Base-by-base conservation (phyloP, 768 basidiomycete species). In the Scleroderma citrinum region DNA sequence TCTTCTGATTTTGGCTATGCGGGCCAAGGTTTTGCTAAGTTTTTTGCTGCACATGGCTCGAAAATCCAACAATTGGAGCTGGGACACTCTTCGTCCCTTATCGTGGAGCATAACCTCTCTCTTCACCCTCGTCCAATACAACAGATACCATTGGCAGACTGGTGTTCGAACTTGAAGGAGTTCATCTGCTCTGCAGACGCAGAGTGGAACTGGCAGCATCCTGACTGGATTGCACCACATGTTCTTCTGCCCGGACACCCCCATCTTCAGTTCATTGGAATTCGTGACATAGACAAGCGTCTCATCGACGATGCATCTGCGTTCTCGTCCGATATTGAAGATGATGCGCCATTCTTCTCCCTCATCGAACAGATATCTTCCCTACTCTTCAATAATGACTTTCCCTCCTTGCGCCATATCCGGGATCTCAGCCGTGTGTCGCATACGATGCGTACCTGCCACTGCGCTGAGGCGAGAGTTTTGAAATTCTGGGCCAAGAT, bases 211-310 rank as follows among this genome's bases (percentile, higher is more conserved):
- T 87, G 86, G 86, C 75, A 80, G 56, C 74, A 70, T 45, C 86
- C 86, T 0, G 85, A 88, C 59, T 87, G 85, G 86, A 87, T 87
- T 57, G 83, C 86, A 13, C 84, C 86, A 3, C 86, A 88, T 48
- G 72, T 85, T 35, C 68, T 88, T 6, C 72, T 88, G 19, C 82
- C 85, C 16, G 62, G 78, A 1, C 86, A 88, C 58, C 75, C 78
- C 0, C 69, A 69, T 7, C 62, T 88, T 11, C 67, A 80, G 61
- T 72, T 87, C 47, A 87, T 87, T 48, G 86, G 83, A 8, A 81
- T 88, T 49, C 74, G 84, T 17, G 84, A 83, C 55, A 80, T 87
- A 59, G 81, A 85, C 63, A 74, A 76, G 52, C 74, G 85, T 49
- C 65, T 87, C 20, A 55, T 71, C 13, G 77, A 77, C 16, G 79